Base-by-base conservation (phyloP, 257 asterid genomes). In the Paulownia fortunei region DNA sequence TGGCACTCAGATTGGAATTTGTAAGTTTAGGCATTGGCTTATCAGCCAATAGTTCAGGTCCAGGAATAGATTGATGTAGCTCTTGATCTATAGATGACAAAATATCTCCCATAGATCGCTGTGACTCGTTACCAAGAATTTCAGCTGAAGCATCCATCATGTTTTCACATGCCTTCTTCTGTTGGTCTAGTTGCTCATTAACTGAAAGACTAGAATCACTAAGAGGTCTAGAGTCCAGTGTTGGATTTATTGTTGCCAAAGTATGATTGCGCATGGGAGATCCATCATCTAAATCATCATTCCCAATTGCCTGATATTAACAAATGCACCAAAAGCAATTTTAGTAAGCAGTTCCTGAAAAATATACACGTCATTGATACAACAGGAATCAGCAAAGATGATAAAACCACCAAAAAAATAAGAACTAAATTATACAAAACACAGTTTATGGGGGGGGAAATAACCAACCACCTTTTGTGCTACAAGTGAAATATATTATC, bases 71-170 rank as follows among this genome's bases (percentile, higher is more conserved):
- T 73, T 82, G 92, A 78, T 84, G 85, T 59, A 80, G 86, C 76
- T 86, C 97, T 66, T 85, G 93, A 82, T 90, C 94, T 87, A 88
- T 82, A 79, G 92, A 87, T 65, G 89, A 88, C 83, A 94, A 79
- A 65, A 92, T 88, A 69, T 86, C 96, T 76, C 96, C 97, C 90
- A 87, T 81, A 47, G 96, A 90, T 51, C 85, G 86, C 76, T 89
- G 97, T 23, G 94, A 86, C 77, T 87, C 98, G 61, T 78, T 81
- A 74, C 83, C 86, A 70, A 77, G 85, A 72, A 79, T 67, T 65
- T 84, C 88, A 70, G 85, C 74, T 66, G 86, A 79, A 76, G 87
- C 84, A 80, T 86, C 90, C 60, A 64, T 77, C 82, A 73, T 90
- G 79, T 84, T 78, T 72, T 80, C 89, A 78, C 73, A 73, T 41